Evolutionary conservation across 352 stramenopile species (phyloP).

Genomic region (Ophiocytium majus): DNA sequence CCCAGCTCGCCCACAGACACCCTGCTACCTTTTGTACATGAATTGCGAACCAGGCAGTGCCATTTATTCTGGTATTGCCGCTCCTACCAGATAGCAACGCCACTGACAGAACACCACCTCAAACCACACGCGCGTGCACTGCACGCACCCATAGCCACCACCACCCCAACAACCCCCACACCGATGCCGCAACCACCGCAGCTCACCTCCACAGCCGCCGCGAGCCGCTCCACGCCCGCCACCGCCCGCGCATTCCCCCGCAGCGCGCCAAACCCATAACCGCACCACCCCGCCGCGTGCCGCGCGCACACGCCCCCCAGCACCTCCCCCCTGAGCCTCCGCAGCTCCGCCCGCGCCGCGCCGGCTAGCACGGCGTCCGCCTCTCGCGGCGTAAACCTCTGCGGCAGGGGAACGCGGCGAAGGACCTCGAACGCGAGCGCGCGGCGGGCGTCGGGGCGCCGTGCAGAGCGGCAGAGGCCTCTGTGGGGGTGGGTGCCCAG

Average conservation of each 20-base stretch:
- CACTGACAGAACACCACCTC: no score
- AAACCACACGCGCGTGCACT: no score
- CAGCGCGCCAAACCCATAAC: not conserved
- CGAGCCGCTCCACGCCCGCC: not conserved
- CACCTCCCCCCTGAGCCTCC: not conserved
- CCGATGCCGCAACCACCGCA: not conserved
- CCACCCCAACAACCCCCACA: not conserved
- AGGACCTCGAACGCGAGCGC: not conserved
- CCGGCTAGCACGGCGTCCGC: not conserved
- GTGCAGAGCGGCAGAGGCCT: not conserved
- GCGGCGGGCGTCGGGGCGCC: not conserved
- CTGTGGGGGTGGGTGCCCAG: not conserved
- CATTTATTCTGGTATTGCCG: no score
- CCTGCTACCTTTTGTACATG: no score
- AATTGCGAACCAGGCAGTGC: no score
- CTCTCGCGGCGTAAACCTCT: not conserved
- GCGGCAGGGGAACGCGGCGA: not conserved
- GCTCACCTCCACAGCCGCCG: not conserved
- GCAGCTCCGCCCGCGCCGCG: not conserved
- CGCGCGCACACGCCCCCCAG: not conserved
- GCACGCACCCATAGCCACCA: not conserved
- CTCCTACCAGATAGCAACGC: no score
- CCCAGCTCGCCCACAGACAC: no score
- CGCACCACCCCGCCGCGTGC: not conserved
- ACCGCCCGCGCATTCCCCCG: not conserved